Evolutionary conservation across 1,284 basidiomycete species (phyloP), one percentile per base, ranked within the genome.

Genomic region (Apiotrichum montevideense): DNA sequence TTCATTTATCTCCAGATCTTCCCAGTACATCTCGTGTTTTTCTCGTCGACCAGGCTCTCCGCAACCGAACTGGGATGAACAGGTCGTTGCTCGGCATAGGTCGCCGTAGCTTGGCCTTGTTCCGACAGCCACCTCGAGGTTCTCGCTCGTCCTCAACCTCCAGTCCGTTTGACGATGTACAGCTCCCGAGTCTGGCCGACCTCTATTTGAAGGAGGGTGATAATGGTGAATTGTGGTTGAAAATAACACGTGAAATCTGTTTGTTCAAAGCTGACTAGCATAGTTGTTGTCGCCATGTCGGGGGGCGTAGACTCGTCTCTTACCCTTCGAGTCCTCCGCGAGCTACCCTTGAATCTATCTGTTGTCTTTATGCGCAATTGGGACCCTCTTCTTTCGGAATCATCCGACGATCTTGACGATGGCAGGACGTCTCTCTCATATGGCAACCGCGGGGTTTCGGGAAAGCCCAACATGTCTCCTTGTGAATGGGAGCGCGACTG

Each of bases 361-460:
- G 92, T 91, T 2, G 82, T 97, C 0, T 98, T 87, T 75, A 97
- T 97, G 95, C 84, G 91, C 32, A 97, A 98, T 64, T 98, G 95
- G 94, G 92, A 81, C 42, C 67, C 71, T 0, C 61, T 71, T 0
- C 62, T 72, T 3, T 73, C 72, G 13, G 77, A 78, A 57, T 46
- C 50, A 3, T 8, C 21, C 8, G 29, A 54, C 46, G 13, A n/a
- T 49, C 10, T 21, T 21, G 21, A 21, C 21, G 21, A 21, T 21
- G 21, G 21, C 21, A 21, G 21, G 21, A 49, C 50, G 10, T 50
- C 51, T 11, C 39, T 63, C 5, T 57, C 62, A 11, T 59, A 59
- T 43, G 41, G 43, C 9, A 40, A 34, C 35, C 21, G 21, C 21
- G 39, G 13, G 4, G 21, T 9, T 6, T 10, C 41, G 4, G 37